Conservation (phyloP, 192 early-diverging fungal genomes). For the Backusella macrospora region DNA sequence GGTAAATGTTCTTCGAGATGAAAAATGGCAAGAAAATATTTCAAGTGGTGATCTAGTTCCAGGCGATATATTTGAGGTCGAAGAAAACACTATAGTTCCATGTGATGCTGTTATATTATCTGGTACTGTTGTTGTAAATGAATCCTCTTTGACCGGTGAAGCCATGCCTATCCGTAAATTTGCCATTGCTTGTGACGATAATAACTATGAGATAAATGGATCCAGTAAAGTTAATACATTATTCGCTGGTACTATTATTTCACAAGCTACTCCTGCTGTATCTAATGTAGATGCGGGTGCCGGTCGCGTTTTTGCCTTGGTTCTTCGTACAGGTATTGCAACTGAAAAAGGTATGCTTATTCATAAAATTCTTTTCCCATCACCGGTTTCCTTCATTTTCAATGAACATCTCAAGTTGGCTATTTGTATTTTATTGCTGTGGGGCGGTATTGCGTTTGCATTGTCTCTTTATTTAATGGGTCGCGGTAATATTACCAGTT, state of each 20-base stretch:
- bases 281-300: neutral
- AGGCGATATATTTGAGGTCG: slow-evolving; percentile 64
- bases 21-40: slow-evolving; percentile 53
- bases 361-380: slow-evolving; percentile 76
- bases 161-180: slow-evolving; percentile 81
- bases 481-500: slow-evolving; percentile 61
- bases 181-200: slow-evolving; percentile 59
- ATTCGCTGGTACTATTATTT: slow-evolving; percentile 68
- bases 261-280: slow-evolving; percentile 53
- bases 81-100: slow-evolving; percentile 52
- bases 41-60: slow-evolving; percentile 64
- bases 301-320: slow-evolving; percentile 55
- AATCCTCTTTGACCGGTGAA: slow-evolving; percentile 77
- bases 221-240: slow-evolving; percentile 60
- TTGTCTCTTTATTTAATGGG: slow-evolving; percentile 63
- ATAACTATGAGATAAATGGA: slow-evolving; percentile 40
- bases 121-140: slow-evolving; percentile 76
- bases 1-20: slow-evolving; percentile 60
- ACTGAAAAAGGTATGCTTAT: slow-evolving; percentile 74
- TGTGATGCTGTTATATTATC: slow-evolving; percentile 71
- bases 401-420: slow-evolving; percentile 79
- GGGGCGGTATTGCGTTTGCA: slow-evolving; percentile 64
- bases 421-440: slow-evolving; percentile 62
- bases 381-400: slow-evolving; percentile 73
- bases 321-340: slow-evolving; percentile 66